phyloP scores from a whole-genome alignment of 352 stramenopile species.

The Phytophthora palmivora region DNA sequence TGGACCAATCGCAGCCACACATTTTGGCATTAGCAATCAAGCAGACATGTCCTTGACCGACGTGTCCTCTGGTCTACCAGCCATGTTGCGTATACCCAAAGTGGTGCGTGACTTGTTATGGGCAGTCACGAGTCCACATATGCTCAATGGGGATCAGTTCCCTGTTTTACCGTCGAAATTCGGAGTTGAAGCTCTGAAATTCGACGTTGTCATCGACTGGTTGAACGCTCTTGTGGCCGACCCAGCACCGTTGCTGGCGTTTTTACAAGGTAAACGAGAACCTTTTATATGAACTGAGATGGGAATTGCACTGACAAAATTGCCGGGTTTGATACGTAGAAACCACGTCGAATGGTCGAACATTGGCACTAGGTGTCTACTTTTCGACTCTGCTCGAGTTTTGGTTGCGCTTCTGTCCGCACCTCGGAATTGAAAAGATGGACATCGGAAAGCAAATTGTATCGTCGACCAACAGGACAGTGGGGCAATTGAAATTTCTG shows the following conservation, averaged over 20 bases:
- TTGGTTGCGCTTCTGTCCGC: constrained; percentile 66
- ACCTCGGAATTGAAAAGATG: constrained; percentile 52
- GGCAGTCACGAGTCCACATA: constrained; percentile 62
- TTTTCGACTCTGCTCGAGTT: constrained; percentile 76
- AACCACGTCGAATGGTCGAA: constrained; percentile 40
- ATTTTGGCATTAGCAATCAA: constrained; percentile 20
- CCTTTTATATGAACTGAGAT: background rate
- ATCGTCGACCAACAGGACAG: constrained; percentile 60
- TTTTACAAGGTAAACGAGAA: constrained; percentile 53
- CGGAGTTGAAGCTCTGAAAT: constrained; percentile 30
- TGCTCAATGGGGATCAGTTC: constrained; percentile 50
- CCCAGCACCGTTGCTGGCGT: constrained; percentile 50
- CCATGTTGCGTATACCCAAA: constrained; percentile 42
- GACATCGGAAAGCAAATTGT: constrained; percentile 70
- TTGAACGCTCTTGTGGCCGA: constrained; percentile 50
- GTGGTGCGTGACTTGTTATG: constrained; percentile 76
- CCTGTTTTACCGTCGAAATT: constrained; percentile 58
- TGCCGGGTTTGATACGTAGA: constrained; percentile 28
- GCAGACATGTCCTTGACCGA: constrained; percentile 17
- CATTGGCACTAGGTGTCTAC: constrained; percentile 71
- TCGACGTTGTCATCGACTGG: constrained; percentile 52
- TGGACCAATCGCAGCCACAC: constrained; percentile 21
- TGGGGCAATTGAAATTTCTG: constrained; percentile 82
- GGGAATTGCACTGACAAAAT: constrained; percentile 3
- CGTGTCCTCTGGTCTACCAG: constrained; percentile 17